These are phyloP conservation scores for Rhizophagus sp. DNA, from an alignment of 192 early-diverging fungal genomes.

Conservation along the genomic window DNA sequence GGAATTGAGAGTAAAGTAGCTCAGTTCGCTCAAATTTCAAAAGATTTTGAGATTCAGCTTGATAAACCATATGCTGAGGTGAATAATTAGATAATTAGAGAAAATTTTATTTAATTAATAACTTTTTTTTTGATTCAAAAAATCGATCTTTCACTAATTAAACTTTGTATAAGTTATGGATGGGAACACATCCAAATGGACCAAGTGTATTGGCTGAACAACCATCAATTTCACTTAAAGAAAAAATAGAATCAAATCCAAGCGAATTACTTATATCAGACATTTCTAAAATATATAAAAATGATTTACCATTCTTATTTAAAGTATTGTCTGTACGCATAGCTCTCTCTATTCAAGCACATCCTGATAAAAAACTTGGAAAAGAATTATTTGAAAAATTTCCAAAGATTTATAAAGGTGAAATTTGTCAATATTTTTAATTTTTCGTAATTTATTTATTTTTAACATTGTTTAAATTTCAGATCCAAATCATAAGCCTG, in stretches of 20 bases:
- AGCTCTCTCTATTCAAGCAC: conserved; percentile 97
- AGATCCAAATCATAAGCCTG: conserved; percentile 91
- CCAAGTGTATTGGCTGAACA: conserved; percentile 62
- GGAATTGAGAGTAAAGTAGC: conserved; percentile 82
- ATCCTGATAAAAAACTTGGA: conserved; percentile 93
- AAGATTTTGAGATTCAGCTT: conserved; percentile 56
- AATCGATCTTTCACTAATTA: not conserved
- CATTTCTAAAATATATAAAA: conserved; percentile 63
- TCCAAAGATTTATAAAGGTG: conserved; percentile 85
- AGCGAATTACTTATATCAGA: conserved; percentile 48
- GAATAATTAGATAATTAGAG: conserved; percentile 6
- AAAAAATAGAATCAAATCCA: conserved; percentile 57
- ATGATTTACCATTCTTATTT: conserved; percentile 95
- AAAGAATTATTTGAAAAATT: conserved; percentile 63
- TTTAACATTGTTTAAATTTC: not conserved
- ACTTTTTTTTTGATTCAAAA: not conserved
- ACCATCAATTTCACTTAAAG: conserved; percentile 54
- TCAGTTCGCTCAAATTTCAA: conserved; percentile 69
- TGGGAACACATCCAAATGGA: conserved; percentile 96
- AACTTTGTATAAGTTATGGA: conserved; percentile 73
- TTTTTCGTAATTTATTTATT: not conserved
- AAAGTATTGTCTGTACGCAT: conserved; percentile 89
- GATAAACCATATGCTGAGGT: conserved; percentile 88
- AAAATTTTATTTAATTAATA: not conserved
- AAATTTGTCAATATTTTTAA: not conserved